Percentiles rank a stretch among this genome's conserved stretches.
These are phyloP conservation scores for Colletotrichum zoysiae DNA, from an alignment of 2,329 filamentous ascomycete species.

Conservation along the genomic window DNA sequence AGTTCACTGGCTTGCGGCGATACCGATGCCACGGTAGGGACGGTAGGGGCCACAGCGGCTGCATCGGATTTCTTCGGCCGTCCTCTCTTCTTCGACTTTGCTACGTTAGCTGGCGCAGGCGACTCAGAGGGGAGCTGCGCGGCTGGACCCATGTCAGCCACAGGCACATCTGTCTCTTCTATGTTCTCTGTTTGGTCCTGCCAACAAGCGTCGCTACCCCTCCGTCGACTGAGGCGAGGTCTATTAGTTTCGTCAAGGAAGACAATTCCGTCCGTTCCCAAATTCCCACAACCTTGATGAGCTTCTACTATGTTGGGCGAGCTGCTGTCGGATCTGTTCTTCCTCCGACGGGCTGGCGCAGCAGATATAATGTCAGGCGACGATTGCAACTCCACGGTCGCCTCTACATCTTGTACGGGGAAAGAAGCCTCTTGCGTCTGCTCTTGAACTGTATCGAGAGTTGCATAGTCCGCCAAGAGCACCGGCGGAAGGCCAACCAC, in stretches of 20 bases:
- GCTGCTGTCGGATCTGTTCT: conserved; percentile 1
- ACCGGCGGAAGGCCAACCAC: background rate
- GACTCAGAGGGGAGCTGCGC: background rate
- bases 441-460: conserved; percentile 1
- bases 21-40: background rate
- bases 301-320: background rate
- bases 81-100: conserved; percentile 39
- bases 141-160: conserved; percentile 17
- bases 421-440: background rate
- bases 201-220: conserved; percentile 36
- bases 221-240: conserved; percentile 39
- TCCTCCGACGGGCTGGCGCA: conserved; percentile 36
- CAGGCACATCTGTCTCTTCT: background rate
- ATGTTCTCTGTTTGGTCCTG: conserved; percentile 18
- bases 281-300: conserved; percentile 20
- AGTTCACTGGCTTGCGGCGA: background rate
- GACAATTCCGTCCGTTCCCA: conserved; percentile 40
- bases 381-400: conserved; percentile 28
- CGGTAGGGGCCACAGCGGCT: background rate
- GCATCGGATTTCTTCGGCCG: conserved; percentile 37
- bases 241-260: conserved; percentile 22
- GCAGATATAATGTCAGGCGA: conserved; percentile 44
- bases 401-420: background rate
- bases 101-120: background rate
- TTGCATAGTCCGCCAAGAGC: conserved; percentile 9